Percentiles rank a stretch among this genome's conserved stretches.
Conservation (phyloP, 2,329 filamentous ascomycete genomes). For the Plenodomus lindquistii region DNA sequence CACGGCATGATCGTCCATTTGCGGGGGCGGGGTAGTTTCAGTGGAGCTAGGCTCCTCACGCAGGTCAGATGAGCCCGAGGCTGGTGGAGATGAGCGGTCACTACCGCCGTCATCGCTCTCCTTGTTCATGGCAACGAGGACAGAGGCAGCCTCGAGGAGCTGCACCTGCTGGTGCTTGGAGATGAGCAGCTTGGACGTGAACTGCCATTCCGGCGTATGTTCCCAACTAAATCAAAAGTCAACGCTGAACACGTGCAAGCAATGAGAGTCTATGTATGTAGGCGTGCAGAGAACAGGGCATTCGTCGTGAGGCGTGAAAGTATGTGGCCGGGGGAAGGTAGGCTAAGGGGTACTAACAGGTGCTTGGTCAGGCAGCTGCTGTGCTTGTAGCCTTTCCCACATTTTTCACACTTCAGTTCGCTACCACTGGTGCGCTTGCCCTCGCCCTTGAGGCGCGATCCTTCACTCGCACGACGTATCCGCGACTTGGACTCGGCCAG, state of each 20-base stretch:
- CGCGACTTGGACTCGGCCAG: conserved; percentile 57
- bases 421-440: conserved; percentile 75
- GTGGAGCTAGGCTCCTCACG: conserved; percentile 80
- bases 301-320: conserved; percentile 47
- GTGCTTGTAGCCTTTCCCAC: conserved; percentile 99
- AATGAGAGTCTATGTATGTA: conserved; percentile 11
- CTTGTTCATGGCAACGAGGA: conserved; percentile 85
- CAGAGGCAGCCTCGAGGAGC: conserved; percentile 93
- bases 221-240: conserved; percentile 77
- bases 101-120: conserved; percentile 67
- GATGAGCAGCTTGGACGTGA: conserved; percentile 95
- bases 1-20: conserved; percentile 65
- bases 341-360: conserved; percentile 82
- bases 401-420: conserved; percentile 95
- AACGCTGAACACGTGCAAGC: conserved; percentile 30
- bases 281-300: conserved; percentile 35
- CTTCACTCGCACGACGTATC: conserved; percentile 76
- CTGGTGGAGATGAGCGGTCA: conserved; percentile 81
- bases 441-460: conserved; percentile 81
- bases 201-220: conserved; percentile 96
- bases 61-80: conserved; percentile 76
- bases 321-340: conserved; percentile 46
- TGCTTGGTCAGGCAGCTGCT: conserved; percentile 99
- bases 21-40: conserved; percentile 89
- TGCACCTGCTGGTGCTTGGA: conserved; percentile 99